Conservation (phyloP, 768 basidiomycete species). For the Plicaturopsis crispa region DNA sequence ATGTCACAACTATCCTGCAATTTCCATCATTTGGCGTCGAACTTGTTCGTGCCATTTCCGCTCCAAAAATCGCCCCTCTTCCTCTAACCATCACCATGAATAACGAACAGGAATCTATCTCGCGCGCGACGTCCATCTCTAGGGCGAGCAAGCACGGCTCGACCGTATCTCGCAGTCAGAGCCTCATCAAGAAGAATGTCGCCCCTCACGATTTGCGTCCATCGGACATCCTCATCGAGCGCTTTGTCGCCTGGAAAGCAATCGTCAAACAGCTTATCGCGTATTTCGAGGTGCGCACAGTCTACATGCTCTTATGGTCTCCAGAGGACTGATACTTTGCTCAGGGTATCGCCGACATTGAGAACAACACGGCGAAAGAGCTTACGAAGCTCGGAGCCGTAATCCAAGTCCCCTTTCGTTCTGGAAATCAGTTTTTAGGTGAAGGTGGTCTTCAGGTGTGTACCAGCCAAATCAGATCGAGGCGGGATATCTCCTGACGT, state of each 20-base stretch:
- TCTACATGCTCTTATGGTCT: not conserved
- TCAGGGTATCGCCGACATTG: conserved; percentile 72
- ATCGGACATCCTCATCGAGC: conserved; percentile 94
- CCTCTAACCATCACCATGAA: too few relatives aligned
- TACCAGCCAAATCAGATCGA: conserved; percentile 2
- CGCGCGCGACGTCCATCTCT: conserved; percentile 68
- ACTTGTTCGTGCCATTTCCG: too few relatives aligned
- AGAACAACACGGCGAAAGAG: conserved; percentile 91
- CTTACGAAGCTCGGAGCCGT: conserved; percentile 90
- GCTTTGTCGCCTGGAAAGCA: conserved; percentile 90
- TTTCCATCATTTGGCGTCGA: too few relatives aligned
- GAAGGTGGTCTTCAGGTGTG: conserved; percentile 86
- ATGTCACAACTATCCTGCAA: too few relatives aligned
- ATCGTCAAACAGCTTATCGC: conserved; percentile 94
- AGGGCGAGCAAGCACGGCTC: conserved; percentile 59
- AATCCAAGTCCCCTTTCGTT: conserved; percentile 93
- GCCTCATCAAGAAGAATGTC: conserved; percentile 92
- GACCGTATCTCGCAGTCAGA: conserved; percentile 71
- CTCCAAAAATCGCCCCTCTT: too few relatives aligned
- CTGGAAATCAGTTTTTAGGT: conserved; percentile 97
- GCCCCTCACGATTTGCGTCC: conserved; percentile 86
- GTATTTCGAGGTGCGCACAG: conserved; percentile 61
- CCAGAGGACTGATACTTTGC: not conserved
- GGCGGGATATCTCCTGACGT: not conserved
- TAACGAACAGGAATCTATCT: conserved; percentile 44